Evolutionary conservation across 1,284 basidiomycete genomes (phyloP).

Genomic region (Hemileia vastatrix): DNA sequence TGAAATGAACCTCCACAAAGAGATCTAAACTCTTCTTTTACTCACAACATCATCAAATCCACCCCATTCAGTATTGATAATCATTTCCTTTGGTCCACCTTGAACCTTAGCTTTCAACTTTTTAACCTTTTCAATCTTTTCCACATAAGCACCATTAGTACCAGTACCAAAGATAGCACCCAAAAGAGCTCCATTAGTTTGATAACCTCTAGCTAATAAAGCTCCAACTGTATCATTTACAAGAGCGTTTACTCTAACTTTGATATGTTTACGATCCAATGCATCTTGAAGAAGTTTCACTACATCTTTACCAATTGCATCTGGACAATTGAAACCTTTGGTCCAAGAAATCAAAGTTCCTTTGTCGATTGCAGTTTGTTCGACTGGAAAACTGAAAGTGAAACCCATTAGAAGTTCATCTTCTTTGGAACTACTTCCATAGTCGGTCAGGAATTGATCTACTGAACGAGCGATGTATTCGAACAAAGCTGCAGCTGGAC

Average conservation of each 20-base stretch:
- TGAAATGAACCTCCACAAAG: too few species aligned
- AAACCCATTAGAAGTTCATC: conserved; percentile 69
- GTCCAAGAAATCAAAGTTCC: conserved; percentile 92
- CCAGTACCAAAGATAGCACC: conserved; percentile 96
- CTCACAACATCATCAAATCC: conserved; percentile 84
- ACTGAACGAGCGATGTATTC: conserved; percentile 93
- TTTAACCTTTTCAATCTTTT: conserved; percentile 69
- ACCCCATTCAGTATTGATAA: conserved; percentile 97
- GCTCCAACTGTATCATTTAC: conserved; percentile 95
- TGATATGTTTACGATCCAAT: conserved; percentile 84
- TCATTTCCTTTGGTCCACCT: conserved; percentile 69
- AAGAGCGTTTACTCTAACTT: conserved; percentile 83
- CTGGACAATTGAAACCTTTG: conserved; percentile 88
- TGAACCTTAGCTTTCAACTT: conserved; percentile 63
- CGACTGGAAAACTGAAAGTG: conserved; percentile 95
- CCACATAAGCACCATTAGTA: conserved; percentile 94
- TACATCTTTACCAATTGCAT: conserved; percentile 84
- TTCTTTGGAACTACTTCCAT: conserved; percentile 45
- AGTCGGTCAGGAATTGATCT: conserved; percentile 75
- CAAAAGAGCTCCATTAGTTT: conserved; percentile 73
- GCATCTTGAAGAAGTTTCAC: conserved; percentile 85
- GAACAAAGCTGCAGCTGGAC: conserved; percentile 3
- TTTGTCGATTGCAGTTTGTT: conserved; percentile 81
- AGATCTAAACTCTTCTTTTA: too few species aligned
- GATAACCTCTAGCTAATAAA: conserved; percentile 82